A percentile compares a stretch with the other conserved stretches of the same genome.
Evolutionary conservation across 106 monocot genomes (phyloP).

Genomic region (Alisma plantagoaquatica): DNA sequence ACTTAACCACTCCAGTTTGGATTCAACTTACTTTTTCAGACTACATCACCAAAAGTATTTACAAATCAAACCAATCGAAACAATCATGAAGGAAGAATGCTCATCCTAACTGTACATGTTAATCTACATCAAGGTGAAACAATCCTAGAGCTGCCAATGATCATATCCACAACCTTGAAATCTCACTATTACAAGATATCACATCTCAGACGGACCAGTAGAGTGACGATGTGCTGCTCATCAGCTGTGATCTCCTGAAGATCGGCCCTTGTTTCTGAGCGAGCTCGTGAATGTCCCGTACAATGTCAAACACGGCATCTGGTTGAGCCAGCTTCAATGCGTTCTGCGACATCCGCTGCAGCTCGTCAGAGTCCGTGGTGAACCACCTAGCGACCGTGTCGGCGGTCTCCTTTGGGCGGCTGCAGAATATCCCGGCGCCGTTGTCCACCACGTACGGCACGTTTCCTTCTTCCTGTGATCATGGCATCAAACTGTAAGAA

Average conservation of each 20-base stretch:
- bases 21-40: no score
- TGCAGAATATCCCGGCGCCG: constrained; percentile 50
- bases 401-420: constrained; percentile 37
- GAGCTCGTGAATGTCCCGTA: constrained; percentile 42
- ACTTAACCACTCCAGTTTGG: no score
- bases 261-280: constrained; percentile 7
- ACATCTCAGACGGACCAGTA: background rate
- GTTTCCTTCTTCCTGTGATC: constrained; percentile 38
- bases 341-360: constrained; percentile 29
- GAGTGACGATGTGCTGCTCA: constrained; percentile 18
- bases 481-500: no score
- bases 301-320: constrained; percentile 51
- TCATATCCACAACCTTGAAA: background rate
- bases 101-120: constrained; percentile 12
- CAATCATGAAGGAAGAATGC: constrained; percentile 2
- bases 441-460: constrained; percentile 52
- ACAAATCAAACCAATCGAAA: background rate
- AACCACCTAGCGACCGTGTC: constrained; percentile 40
- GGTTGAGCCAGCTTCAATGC: constrained; percentile 48
- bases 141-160: no score
- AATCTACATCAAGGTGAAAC: background rate
- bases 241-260: constrained; percentile 11
- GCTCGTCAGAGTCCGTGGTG: constrained; percentile 16
- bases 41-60: no score
- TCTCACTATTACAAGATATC: background rate